A percentile compares a stretch with the other conserved stretches of the same genome.
Evolutionary conservation across 306 rosid genomes (phyloP).

Genomic region (Prosopis cineraria): DNA sequence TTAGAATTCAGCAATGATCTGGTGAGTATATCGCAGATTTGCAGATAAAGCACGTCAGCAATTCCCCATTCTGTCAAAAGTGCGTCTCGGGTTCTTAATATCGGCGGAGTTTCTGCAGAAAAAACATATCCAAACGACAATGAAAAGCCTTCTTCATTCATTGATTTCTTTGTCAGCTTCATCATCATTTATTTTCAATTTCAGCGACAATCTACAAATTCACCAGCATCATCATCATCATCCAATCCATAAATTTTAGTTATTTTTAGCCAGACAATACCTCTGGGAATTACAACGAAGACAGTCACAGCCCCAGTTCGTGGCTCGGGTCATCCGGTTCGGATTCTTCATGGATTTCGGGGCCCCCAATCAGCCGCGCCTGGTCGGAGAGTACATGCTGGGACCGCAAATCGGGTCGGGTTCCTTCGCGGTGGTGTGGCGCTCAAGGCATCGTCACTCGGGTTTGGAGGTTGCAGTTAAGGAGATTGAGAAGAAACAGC

Average conservation of each 20-base stretch:
- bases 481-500: constrained; percentile 69
- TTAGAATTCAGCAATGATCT: no score
- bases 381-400: constrained; percentile 78
- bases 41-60: constrained; percentile 17
- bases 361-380: constrained; percentile 38
- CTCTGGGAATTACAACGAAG: not conserved
- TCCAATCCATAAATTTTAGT: not conserved
- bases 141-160: not conserved
- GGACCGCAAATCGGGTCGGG: constrained; percentile 83
- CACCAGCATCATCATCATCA: not conserved
- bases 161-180: not conserved
- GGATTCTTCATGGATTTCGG: constrained; percentile 53
- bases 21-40: not conserved
- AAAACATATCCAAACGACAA: not conserved
- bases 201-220: not conserved
- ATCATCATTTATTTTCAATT: not conserved
- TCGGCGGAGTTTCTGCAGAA: constrained; percentile 44
- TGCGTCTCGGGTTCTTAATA: constrained; percentile 9
- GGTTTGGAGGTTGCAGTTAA: constrained; percentile 85
- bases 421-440: constrained; percentile 92
- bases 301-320: constrained; percentile 26
- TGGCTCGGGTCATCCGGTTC: constrained; percentile 20
- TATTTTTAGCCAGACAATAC: not conserved
- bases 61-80: not conserved
- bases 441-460: constrained; percentile 62